Percentiles rank a stretch among this genome's conserved stretches.
These are phyloP conservation scores for Syzygium malaccense DNA, from an alignment of 441 rosid species.

Conservation along the genomic window DNA sequence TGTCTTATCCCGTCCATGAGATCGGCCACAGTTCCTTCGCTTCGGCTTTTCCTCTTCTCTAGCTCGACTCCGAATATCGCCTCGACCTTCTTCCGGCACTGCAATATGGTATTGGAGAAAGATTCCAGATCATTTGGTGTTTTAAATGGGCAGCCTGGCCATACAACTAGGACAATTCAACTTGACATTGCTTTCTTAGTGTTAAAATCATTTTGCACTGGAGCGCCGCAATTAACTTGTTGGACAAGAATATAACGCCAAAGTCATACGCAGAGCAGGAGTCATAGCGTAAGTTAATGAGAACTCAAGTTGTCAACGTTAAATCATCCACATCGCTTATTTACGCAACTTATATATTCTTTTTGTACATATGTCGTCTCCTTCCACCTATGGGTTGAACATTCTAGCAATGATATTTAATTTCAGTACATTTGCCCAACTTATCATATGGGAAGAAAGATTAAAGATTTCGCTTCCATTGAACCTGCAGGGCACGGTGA, in stretches of 20 bases:
- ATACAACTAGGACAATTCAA: background rate
- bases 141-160: background rate
- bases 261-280: slow-evolving; percentile 3
- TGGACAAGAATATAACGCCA: background rate
- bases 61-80: slow-evolving; percentile 18
- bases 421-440: background rate
- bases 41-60: slow-evolving; percentile 21
- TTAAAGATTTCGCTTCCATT: background rate
- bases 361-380: no score
- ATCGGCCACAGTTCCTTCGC: background rate
- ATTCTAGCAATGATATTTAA: no score
- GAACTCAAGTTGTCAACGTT: background rate
- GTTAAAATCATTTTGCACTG: background rate
- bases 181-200: background rate
- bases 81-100: slow-evolving; percentile 1
- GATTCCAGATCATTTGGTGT: background rate
- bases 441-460: background rate
- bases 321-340: no score
- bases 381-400: no score
- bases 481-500: slow-evolving; percentile 21
- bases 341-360: no score
- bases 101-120: background rate
- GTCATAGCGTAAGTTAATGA: background rate
- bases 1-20: slow-evolving; percentile 37
- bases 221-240: background rate